Evolutionary conservation across 2,329 filamentous ascomycete genomes (phyloP).

Genomic region (Fusarium papillatum): DNA sequence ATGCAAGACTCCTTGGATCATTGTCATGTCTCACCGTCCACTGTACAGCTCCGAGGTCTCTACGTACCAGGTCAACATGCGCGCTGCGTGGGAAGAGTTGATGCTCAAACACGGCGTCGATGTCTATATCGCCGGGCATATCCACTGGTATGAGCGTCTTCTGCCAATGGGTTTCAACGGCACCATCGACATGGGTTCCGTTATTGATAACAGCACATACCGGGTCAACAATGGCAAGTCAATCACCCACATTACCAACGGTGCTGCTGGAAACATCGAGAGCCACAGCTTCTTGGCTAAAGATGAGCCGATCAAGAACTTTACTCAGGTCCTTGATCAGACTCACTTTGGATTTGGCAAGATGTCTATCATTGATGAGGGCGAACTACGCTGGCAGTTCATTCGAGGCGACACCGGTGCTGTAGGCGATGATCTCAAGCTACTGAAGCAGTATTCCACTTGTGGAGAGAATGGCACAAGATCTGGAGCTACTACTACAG

Average conservation of each 20-base stretch:
- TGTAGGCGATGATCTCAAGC: constrained; percentile 52
- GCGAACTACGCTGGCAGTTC: constrained; percentile 58
- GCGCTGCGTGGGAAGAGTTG: constrained; percentile 59
- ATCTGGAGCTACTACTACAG: not conserved
- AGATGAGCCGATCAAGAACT: constrained; percentile 50
- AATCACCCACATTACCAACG: constrained; percentile 64
- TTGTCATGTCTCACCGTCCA: constrained; percentile 62
- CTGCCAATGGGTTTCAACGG: constrained; percentile 43
- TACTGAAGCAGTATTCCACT: not conserved
- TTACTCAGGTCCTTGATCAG: constrained; percentile 58
- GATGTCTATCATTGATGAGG: constrained; percentile 50
- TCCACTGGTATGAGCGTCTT: constrained; percentile 42
- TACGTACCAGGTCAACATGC: constrained; percentile 57
- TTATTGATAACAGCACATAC: constrained; percentile 64
- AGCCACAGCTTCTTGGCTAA: constrained; percentile 57
- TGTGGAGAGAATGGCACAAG: not conserved
- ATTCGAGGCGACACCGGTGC: constrained; percentile 56
- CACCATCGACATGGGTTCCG: constrained; percentile 55
- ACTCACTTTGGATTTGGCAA: constrained; percentile 62
- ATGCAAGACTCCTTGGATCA: constrained; percentile 61
- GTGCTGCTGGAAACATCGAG: constrained; percentile 67
- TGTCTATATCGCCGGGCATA: constrained; percentile 52
- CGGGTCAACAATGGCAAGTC: constrained; percentile 59
- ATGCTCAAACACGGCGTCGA: constrained; percentile 61
- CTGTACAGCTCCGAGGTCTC: constrained; percentile 62